Evolutionary conservation across 768 basidiomycete species (phyloP).

Genomic region (Trametopsis cervina): DNA sequence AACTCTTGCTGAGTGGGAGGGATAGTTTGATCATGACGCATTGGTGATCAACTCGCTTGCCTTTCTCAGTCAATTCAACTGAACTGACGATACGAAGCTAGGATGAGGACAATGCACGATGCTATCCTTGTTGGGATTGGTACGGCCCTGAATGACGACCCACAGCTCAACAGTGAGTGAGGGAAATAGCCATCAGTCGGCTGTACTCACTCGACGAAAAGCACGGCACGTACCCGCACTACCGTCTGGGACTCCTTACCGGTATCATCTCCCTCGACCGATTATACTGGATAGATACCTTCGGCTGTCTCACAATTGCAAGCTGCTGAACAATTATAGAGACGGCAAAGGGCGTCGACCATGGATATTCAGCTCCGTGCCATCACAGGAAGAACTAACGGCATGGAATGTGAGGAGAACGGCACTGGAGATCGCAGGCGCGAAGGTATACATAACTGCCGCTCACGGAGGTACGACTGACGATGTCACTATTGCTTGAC

Average conservation of each 20-base stretch:
- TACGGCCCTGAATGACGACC: slow-evolving; percentile 87
- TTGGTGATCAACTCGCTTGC: slow-evolving; percentile 48
- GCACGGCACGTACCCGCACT: slow-evolving; percentile 51
- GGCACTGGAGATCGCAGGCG: slow-evolving; percentile 60
- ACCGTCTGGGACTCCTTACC: slow-evolving; percentile 18
- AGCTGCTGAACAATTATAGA: slow-evolving; percentile 60
- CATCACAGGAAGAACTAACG: slow-evolving; percentile 17
- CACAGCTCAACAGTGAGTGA: slow-evolving; percentile 83
- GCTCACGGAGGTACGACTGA: background rate
- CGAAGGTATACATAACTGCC: slow-evolving; percentile 46
- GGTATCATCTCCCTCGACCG: slow-evolving; percentile 58
- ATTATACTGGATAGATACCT: slow-evolving; percentile 77
- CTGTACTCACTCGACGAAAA: slow-evolving; percentile 19
- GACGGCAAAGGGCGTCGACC: slow-evolving; percentile 57
- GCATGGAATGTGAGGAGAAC: slow-evolving; percentile 27
- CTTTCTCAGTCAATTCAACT: background rate
- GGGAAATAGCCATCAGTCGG: too few species aligned
- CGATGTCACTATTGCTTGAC: background rate
- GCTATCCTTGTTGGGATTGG: slow-evolving; percentile 88
- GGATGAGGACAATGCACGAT: slow-evolving; percentile 91
- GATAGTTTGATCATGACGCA: slow-evolving; percentile 95
- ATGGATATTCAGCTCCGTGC: slow-evolving; percentile 56
- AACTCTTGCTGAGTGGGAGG: slow-evolving; percentile 75
- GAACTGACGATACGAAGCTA: slow-evolving; percentile 29
- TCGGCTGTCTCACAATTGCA: slow-evolving; percentile 58